phyloP scores from a whole-genome alignment of 768 basidiomycete genomes.

The Leccinum pellstonianum region DNA sequence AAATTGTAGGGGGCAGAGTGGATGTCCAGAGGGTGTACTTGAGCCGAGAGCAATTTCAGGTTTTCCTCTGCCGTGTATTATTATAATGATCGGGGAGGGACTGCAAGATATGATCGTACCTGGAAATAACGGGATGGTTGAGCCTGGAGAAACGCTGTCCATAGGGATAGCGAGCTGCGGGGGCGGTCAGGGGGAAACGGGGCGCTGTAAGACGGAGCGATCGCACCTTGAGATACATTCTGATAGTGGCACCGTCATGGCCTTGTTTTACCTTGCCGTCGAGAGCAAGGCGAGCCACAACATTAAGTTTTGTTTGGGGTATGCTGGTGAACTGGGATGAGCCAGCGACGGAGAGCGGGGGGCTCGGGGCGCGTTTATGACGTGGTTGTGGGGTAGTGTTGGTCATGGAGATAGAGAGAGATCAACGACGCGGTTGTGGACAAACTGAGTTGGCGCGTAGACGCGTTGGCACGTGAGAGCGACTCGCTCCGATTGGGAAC shows the following conservation, averaged over 20 bases:
- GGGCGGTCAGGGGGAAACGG: slow-evolving; percentile 4
- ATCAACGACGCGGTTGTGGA: slow-evolving; percentile 3
- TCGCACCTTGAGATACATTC: slow-evolving; percentile 74
- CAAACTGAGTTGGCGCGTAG: slow-evolving; percentile 9
- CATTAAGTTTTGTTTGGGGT: slow-evolving; percentile 52
- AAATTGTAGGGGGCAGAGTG: slow-evolving; percentile 76
- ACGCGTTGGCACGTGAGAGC: slow-evolving; percentile 26
- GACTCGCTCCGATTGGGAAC: slow-evolving; percentile 3
- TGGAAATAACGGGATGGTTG: slow-evolving; percentile 69
- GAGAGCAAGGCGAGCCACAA: slow-evolving; percentile 72
- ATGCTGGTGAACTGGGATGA: slow-evolving; percentile 48
- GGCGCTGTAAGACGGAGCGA: background rate
- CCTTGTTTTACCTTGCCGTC: slow-evolving; percentile 71
- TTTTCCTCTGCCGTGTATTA: slow-evolving; percentile 60
- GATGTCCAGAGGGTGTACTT: slow-evolving; percentile 73
- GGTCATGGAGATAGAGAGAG: background rate
- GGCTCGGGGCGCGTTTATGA: slow-evolving; percentile 32
- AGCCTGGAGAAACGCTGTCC: slow-evolving; percentile 63
- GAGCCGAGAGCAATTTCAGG: slow-evolving; percentile 67
- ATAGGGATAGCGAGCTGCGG: slow-evolving; percentile 63
- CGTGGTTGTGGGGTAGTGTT: slow-evolving; percentile 24
- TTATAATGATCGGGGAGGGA: background rate
- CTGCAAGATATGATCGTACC: slow-evolving; percentile 40
- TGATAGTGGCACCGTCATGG: slow-evolving; percentile 63
- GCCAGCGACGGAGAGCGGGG: slow-evolving; percentile 30